Evolutionary conservation across 2,329 filamentous ascomycete species (phyloP).

Genomic region (Cytospora chrysosperma): DNA sequence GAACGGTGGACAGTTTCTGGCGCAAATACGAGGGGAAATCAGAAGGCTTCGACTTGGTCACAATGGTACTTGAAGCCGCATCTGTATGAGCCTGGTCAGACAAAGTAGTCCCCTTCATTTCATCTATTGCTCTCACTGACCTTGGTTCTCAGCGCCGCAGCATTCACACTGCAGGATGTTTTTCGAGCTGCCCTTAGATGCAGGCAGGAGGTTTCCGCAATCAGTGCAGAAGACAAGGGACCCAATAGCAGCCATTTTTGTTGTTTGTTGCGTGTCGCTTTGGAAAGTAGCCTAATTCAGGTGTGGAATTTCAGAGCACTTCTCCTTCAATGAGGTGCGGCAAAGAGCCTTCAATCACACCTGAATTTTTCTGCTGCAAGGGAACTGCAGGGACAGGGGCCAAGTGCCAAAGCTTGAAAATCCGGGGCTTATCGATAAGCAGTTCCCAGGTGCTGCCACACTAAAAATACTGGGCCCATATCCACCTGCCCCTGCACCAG

Average conservation of each 20-base stretch:
- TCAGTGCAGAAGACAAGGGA: constrained; percentile 90
- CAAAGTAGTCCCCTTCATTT: not conserved
- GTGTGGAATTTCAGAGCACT: not conserved
- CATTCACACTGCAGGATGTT: constrained; percentile 79
- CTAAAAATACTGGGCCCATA: constrained; percentile 5
- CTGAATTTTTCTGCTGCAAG: constrained; percentile 12
- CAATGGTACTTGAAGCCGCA: constrained; percentile 70
- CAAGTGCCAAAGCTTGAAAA: constrained; percentile 4
- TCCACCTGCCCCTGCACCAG: no score
- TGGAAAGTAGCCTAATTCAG: not conserved
- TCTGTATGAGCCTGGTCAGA: constrained; percentile 46
- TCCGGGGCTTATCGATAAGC: constrained; percentile 18
- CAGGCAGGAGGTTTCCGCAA: constrained; percentile 86
- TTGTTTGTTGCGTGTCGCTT: constrained; percentile 10
- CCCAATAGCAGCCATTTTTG: constrained; percentile 80
- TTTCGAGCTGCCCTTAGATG: constrained; percentile 73
- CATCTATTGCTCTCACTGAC: constrained; percentile 45
- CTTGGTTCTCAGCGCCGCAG: constrained; percentile 82
- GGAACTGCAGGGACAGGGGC: constrained; percentile 3
- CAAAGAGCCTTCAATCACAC: not conserved
- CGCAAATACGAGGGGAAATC: constrained; percentile 90
- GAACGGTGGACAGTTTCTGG: constrained; percentile 83
- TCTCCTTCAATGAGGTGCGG: not conserved
- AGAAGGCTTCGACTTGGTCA: constrained; percentile 81
- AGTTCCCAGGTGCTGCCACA: not conserved